phyloP scores from a whole-genome alignment of 345 rosid genomes.

The Gynandropsis gynandra region DNA sequence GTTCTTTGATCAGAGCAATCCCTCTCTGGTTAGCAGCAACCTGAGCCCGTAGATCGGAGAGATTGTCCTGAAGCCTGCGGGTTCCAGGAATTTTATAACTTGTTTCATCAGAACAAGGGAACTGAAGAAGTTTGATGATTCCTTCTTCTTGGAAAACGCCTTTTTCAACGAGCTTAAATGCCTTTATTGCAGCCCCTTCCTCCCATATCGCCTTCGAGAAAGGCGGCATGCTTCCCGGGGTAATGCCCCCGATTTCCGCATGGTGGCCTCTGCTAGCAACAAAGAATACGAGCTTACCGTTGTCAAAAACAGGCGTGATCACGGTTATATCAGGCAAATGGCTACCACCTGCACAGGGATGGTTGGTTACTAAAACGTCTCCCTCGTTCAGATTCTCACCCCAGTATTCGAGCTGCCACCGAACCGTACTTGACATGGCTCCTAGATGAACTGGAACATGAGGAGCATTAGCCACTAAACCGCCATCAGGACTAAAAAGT shows the following conservation, averaged over 20 bases:
- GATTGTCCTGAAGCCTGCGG: slow-evolving; percentile 77
- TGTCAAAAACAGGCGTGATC: slow-evolving; percentile 80
- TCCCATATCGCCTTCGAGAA: slow-evolving; percentile 95
- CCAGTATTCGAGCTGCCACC: slow-evolving; percentile 89
- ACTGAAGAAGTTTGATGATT: slow-evolving; percentile 58
- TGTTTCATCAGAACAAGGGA: slow-evolving; percentile 49
- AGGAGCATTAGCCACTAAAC: slow-evolving; percentile 95
- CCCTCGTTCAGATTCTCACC: slow-evolving; percentile 69
- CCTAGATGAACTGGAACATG: slow-evolving; percentile 97
- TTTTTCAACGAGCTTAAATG: slow-evolving; percentile 85
- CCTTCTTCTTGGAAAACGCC: slow-evolving; percentile 92
- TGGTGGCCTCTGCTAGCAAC: slow-evolving; percentile 98
- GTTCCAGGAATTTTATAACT: slow-evolving; percentile 66
- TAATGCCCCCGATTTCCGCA: slow-evolving; percentile 98
- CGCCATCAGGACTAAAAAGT: slow-evolving; percentile 90
- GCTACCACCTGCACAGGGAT: slow-evolving; percentile 96
- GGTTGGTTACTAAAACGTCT: slow-evolving; percentile 88
- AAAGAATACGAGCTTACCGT: slow-evolving; percentile 77
- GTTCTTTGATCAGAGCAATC: slow-evolving; percentile 74
- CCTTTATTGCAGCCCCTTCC: slow-evolving; percentile 93
- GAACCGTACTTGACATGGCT: slow-evolving; percentile 92
- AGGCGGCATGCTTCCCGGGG: slow-evolving; percentile 99
- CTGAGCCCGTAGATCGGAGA: slow-evolving; percentile 94
- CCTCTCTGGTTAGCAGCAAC: slow-evolving; percentile 98
- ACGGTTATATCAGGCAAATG: slow-evolving; percentile 97